Evolutionary conservation across 1,284 basidiomycete genomes (phyloP).

Genomic region (Albatrellus sp.): DNA sequence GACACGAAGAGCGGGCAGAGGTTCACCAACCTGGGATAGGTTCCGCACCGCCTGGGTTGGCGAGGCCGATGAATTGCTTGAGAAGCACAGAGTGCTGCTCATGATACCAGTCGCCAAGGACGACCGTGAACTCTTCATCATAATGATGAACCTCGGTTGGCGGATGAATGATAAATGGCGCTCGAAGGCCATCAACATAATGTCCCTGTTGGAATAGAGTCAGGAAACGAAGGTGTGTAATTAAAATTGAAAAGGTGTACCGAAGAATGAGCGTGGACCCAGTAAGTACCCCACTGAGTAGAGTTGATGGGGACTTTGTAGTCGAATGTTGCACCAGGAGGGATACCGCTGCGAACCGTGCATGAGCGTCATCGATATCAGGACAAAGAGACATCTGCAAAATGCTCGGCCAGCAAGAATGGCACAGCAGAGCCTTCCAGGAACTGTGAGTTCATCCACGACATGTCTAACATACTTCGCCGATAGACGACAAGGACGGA

Average conservation of each 20-base stretch:
- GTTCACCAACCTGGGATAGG: slow-evolving; percentile 60
- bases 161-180: slow-evolving; percentile 68
- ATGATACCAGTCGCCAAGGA: slow-evolving; percentile 59
- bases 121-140: slow-evolving; percentile 85
- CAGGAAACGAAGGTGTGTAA: background rate
- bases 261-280: slow-evolving; percentile 69
- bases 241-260: slow-evolving; percentile 21
- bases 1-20: background rate
- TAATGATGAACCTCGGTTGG: slow-evolving; percentile 54
- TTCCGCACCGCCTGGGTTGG: slow-evolving; percentile 77
- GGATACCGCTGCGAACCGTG: slow-evolving; percentile 57
- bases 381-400: too few species aligned
- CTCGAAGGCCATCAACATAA: slow-evolving; percentile 79
- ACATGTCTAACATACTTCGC: background rate
- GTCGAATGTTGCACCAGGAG: slow-evolving; percentile 59
- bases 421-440: too few species aligned
- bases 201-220: slow-evolving; percentile 43
- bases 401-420: too few species aligned
- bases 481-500: background rate
- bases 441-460: too few species aligned
- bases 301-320: slow-evolving; percentile 77
- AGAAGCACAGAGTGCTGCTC: slow-evolving; percentile 54
- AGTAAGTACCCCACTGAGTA: slow-evolving; percentile 78
- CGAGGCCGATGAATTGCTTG: slow-evolving; percentile 61
- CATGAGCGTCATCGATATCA: background rate